These are phyloP conservation scores for Penicillium mononematosum DNA, from an alignment of 495 filamentous ascomycete genomes.

Conservation along the genomic window DNA sequence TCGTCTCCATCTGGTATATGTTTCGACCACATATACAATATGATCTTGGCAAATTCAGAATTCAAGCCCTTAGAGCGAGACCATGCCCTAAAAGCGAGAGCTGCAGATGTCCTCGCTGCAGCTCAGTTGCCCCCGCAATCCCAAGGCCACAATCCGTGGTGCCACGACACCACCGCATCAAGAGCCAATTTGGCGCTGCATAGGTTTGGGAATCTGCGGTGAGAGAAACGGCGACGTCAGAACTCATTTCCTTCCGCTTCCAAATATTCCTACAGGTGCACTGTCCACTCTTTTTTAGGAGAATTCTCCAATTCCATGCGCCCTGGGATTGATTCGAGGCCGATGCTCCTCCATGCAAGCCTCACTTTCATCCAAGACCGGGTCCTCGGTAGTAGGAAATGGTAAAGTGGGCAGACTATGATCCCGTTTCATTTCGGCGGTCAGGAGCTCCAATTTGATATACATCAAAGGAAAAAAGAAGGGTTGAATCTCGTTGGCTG, in stretches of 20 bases:
- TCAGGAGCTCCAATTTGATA: constrained; percentile 12
- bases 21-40: constrained; percentile 10
- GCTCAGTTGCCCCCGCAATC: constrained; percentile 21
- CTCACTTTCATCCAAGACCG: constrained; percentile 26
- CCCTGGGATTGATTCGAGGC: constrained; percentile 18
- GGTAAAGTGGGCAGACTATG: neutral
- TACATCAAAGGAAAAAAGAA: constrained; percentile 19
- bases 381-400: constrained; percentile 1
- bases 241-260: neutral
- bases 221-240: constrained; percentile 18
- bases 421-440: neutral
- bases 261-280: neutral
- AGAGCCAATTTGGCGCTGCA: constrained; percentile 31
- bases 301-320: neutral
- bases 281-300: neutral
- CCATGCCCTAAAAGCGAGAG: constrained; percentile 20
- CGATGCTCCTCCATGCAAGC: constrained; percentile 17
- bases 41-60: constrained; percentile 4
- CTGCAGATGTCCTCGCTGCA: constrained; percentile 26
- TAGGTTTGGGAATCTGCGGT: constrained; percentile 13
- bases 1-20: constrained; percentile 21
- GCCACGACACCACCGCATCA: constrained; percentile 42
- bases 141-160: constrained; percentile 29
- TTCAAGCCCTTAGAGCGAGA: constrained; percentile 15
- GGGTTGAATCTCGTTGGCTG: constrained; percentile 37